Evolutionary conservation across 2,329 filamentous ascomycete species (phyloP), one percentile per base, ranked within the genome.

Genomic region (Apiospora malaysiana): DNA sequence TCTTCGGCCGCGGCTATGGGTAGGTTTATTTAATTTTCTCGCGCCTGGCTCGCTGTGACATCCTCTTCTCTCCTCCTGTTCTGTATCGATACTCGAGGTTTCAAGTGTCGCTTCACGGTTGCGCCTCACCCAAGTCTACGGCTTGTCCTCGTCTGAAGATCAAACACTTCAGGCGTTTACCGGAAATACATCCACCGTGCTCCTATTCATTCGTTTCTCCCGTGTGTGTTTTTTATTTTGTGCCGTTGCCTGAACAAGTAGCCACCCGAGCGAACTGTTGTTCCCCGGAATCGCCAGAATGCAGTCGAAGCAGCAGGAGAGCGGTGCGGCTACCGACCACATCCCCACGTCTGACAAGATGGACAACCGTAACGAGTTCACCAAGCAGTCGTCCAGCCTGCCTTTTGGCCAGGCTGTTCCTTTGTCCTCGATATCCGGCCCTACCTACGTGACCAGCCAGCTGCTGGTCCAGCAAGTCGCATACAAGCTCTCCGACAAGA

Each of bases 381-480:
- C 79, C 74, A 82, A 81, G 75, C 72, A 83, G 75, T 88, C 88
- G 42, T 86, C 88, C 56, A 87, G 82, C 71, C 82, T 90, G 27
- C 88, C 88, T 23, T 89, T 90, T 69, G 88, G 88, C 73, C 86
- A 89, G 80, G 81, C 82, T 69, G 85, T 90, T 63, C 73, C 86
- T 32, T 81, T 90, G 71, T 81, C 86, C 45, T 85, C 87, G 77
- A 93, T 98, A 81, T 91, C 89, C 72, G 96, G 95, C 21, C 93
- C 95, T 75, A 96, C 93, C 70, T 99, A 99, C 83, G 89, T 95
- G 73, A 98, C 95, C 51, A 93, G 94, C 42, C 96, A 99, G 84
- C 91, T 94, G 27, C 89, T 99, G 70, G 92, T 98, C 74, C 96
- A 99, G 85, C 96, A 99, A 83, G 92, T 98, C 74, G 94, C 95